A percentile compares a stretch with the other conserved stretches of the same genome.
These are phyloP conservation scores for Venturiaceae sp. DNA, from an alignment of 2,329 filamentous ascomycete species.

Conservation along the genomic window DNA sequence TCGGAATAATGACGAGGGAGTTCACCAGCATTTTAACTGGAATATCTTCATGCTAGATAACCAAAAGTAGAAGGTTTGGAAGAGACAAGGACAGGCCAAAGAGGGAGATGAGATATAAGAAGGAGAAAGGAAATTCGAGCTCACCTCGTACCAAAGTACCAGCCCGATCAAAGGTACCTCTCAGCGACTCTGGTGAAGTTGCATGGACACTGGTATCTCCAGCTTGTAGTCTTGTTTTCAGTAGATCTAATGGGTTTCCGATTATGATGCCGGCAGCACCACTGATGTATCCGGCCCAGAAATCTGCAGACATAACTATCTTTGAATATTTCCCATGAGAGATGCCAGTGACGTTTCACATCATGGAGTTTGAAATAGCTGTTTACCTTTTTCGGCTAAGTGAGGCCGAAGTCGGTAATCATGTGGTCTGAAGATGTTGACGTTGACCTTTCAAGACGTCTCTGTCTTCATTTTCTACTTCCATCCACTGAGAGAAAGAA, in stretches of 20 bases:
- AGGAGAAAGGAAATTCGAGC: neutral
- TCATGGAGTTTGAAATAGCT: too few species aligned
- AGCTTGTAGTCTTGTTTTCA: constrained; percentile 77
- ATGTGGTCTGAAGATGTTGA: neutral
- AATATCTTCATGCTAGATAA: neutral
- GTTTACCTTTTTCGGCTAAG: neutral
- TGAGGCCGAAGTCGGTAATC: neutral
- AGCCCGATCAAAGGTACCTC: constrained; percentile 8
- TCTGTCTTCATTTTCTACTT: too few species aligned
- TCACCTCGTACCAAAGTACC: constrained; percentile 11
- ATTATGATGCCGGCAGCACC: constrained; percentile 80
- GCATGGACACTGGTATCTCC: constrained; percentile 19
- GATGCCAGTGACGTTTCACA: too few species aligned
- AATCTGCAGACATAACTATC: constrained; percentile 66
- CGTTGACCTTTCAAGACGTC: neutral
- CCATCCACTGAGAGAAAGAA: too few species aligned
- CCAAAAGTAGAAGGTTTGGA: too few species aligned
- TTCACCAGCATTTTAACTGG: neutral
- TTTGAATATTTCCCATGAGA: neutral
- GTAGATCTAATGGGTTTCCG: constrained; percentile 73
- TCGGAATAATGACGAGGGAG: too few species aligned
- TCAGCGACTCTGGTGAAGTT: constrained; percentile 3
- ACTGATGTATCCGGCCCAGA: constrained; percentile 87
- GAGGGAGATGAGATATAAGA: too few species aligned
- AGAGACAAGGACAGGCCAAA: too few species aligned